A percentile compares a stretch with the other conserved stretches of the same genome.
Evolutionary conservation across 768 basidiomycete species (phyloP).

Genomic region (Calocybe indica): DNA sequence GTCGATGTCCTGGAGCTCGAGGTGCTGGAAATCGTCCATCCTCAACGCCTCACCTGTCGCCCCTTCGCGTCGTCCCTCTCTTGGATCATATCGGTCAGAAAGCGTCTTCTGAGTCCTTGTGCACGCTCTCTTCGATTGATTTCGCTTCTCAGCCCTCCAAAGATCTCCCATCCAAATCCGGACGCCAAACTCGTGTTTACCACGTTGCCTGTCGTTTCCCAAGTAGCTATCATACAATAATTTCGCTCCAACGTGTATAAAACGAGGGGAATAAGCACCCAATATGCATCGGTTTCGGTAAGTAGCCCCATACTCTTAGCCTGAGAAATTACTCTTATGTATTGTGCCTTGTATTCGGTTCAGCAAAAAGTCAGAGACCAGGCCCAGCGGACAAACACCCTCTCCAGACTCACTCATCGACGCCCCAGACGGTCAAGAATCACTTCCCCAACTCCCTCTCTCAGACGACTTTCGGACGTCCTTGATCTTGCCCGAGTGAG

Average conservation of each 20-base stretch:
- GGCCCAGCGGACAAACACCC: slow-evolving; percentile 35
- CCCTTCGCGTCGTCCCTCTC: not conserved
- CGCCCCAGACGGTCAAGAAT: slow-evolving; percentile 26
- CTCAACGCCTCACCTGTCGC: too few species aligned
- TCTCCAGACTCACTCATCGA: slow-evolving; percentile 17
- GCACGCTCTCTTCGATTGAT: slow-evolving; percentile 9
- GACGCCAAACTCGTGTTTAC: slow-evolving; percentile 60
- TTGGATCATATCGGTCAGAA: not conserved
- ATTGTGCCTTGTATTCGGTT: slow-evolving; percentile 6
- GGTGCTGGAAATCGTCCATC: too few species aligned
- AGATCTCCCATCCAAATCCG: slow-evolving; percentile 21
- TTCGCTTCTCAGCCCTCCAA: slow-evolving; percentile 18
- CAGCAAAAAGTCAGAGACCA: slow-evolving; percentile 79
- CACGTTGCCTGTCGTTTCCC: slow-evolving; percentile 60
- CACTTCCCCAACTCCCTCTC: slow-evolving; percentile 56
- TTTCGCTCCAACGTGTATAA: slow-evolving; percentile 56
- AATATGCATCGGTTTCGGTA: slow-evolving; percentile 83
- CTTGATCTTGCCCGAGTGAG: slow-evolving; percentile 81
- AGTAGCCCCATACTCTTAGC: slow-evolving; percentile 26
- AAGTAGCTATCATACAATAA: slow-evolving; percentile 24
- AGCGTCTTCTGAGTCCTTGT: slow-evolving; percentile 3
- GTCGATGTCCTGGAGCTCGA: too few species aligned
- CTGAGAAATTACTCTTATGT: slow-evolving; percentile 8
- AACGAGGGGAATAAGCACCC: slow-evolving; percentile 40
- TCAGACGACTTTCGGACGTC: slow-evolving; percentile 81